A percentile compares a stretch with the other conserved stretches of the same genome.
phyloP scores from a whole-genome alignment of 208 protist species.

The Trypanosoma cruzi region DNA sequence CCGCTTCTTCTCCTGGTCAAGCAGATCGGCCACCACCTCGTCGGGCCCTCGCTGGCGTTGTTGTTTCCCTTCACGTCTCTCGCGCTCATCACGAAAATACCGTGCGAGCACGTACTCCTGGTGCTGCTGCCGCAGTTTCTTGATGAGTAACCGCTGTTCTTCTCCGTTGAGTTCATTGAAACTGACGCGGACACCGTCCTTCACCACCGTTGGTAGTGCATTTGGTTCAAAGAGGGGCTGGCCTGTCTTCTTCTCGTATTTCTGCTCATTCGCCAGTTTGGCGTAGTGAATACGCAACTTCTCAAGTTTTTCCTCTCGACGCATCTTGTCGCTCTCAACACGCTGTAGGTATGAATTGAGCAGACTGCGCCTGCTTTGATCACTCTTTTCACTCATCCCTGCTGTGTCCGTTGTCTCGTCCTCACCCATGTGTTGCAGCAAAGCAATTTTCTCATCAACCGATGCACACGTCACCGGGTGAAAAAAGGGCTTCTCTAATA shows the following conservation, averaged over 20 bases:
- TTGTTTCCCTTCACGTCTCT: not conserved
- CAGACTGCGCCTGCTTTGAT: not conserved
- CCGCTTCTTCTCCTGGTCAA: not conserved
- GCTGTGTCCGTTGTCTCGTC: not conserved
- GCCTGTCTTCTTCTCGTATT: conserved; percentile 43
- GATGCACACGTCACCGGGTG: conserved; percentile 7
- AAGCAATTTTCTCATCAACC: not conserved
- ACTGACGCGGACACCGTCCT: conserved; percentile 44
- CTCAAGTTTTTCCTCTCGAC: conserved; percentile 33
- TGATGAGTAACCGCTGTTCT: conserved; percentile 36
- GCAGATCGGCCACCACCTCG: conserved; percentile 2
- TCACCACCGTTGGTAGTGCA: conserved; percentile 51
- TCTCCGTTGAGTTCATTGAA: conserved; percentile 45
- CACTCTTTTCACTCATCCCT: not conserved
- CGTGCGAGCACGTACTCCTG: conserved; percentile 42
- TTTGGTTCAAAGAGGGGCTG: conserved; percentile 68
- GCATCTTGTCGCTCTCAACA: conserved; percentile 27
- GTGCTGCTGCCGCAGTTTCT: conserved; percentile 32
- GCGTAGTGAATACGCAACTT: conserved; percentile 14
- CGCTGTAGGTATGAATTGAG: conserved; percentile 45
- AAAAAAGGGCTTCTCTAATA: conserved; percentile 16
- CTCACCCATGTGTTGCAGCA: not conserved
- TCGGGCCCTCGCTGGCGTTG: not conserved
- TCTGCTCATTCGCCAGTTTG: conserved; percentile 14
- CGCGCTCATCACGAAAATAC: not conserved